Percentiles rank a stretch among this genome's conserved stretches.
Evolutionary conservation across 2,329 filamentous ascomycete species (phyloP).

Genomic region (Acarospora socialis): DNA sequence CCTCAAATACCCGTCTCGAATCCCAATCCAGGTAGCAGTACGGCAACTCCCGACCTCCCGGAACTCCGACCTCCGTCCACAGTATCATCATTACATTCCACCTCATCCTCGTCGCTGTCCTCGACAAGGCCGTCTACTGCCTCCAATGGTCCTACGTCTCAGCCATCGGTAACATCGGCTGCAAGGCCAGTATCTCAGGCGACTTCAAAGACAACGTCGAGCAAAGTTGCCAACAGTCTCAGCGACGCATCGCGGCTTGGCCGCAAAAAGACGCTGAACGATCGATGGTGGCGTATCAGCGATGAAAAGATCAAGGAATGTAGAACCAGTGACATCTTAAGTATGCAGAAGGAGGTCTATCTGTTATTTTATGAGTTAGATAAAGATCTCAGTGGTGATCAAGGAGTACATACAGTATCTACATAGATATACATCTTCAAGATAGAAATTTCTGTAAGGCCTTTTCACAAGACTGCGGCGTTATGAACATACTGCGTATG

Average conservation of each 20-base stretch:
- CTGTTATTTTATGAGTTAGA: slow-evolving; percentile 90
- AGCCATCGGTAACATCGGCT: slow-evolving; percentile 2
- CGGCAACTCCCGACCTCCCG: too few species aligned
- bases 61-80: slow-evolving; percentile 20
- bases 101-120: slow-evolving; percentile 25
- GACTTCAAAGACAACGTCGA: slow-evolving; percentile 16
- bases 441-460: too few species aligned
- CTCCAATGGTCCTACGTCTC: slow-evolving; percentile 11
- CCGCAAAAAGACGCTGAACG: slow-evolving; percentile 47
- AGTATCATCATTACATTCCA: slow-evolving; percentile 17
- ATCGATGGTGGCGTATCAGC: slow-evolving; percentile 95
- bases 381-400: slow-evolving; percentile 13
- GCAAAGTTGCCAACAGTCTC: slow-evolving; percentile 16
- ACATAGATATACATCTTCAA: too few species aligned
- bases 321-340: slow-evolving; percentile 78
- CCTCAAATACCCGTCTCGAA: too few species aligned
- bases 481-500: too few species aligned
- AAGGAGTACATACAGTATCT: too few species aligned
- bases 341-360: slow-evolving; percentile 93
- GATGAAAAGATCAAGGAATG: slow-evolving; percentile 94
- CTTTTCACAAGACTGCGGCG: too few species aligned
- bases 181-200: slow-evolving; percentile 14
- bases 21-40: too few species aligned
- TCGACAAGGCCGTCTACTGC: slow-evolving; percentile 16
- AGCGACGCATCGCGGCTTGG: slow-evolving; percentile 28